These are phyloP conservation scores for Kurtzmaniella natalensis DNA, from an alignment of 1,139 yeast species.

Conservation along the genomic window DNA sequence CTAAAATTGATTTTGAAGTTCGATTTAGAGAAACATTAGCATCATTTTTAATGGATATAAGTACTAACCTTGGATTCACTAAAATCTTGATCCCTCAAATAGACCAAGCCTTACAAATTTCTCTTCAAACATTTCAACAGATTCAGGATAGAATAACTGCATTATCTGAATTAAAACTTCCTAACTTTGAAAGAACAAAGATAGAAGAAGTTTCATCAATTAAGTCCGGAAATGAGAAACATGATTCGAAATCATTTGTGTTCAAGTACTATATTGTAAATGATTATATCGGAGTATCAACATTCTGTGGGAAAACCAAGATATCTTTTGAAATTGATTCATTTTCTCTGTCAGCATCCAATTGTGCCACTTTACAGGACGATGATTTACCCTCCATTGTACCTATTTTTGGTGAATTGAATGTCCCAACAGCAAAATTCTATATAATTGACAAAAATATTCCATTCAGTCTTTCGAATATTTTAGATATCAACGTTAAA, in stretches of 20 bases:
- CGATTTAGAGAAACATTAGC: constrained; percentile 14
- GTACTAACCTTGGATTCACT: constrained; percentile 29
- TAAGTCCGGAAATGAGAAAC: constrained; percentile 3
- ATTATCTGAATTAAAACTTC: constrained; percentile 9
- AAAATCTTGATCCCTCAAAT: constrained; percentile 30
- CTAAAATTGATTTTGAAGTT: constrained; percentile 22
- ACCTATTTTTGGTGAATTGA: constrained; percentile 34
- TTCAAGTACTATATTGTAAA: constrained; percentile 25
- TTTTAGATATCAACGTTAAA: constrained; percentile 38
- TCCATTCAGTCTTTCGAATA: constrained; percentile 42
- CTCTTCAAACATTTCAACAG: constrained; percentile 12
- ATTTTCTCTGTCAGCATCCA: constrained; percentile 16
- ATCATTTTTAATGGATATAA: constrained; percentile 15
- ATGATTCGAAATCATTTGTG: constrained; percentile 12
- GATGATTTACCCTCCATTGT: constrained; percentile 12
- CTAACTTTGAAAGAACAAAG: background rate
- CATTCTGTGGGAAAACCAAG: constrained; percentile 28
- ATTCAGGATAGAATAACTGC: constrained; percentile 13
- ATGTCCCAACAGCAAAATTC: constrained; percentile 39
- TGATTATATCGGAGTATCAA: constrained; percentile 35
- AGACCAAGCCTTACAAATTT: constrained; percentile 16
- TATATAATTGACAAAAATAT: constrained; percentile 31
- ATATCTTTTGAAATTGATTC: constrained; percentile 32
- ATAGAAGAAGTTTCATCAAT: background rate
- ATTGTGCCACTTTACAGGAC: constrained; percentile 17